A percentile compares a stretch with the other conserved stretches of the same genome.
phyloP scores from a whole-genome alignment of 306 rosid species.

The Citrullus amarus region DNA sequence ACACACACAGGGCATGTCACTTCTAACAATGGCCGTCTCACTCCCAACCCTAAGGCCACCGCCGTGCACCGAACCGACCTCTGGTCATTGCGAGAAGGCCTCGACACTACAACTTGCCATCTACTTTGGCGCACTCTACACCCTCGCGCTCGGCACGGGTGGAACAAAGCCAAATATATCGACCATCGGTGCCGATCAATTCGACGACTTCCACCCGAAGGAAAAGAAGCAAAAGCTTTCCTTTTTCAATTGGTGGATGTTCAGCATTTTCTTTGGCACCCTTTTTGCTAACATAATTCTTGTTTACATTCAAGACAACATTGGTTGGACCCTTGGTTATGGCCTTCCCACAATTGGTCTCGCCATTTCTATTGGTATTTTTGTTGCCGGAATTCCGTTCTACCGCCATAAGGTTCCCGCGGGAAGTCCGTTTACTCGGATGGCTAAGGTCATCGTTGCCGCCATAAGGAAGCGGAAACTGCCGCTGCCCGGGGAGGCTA shows the following conservation, averaged over 20 bases:
- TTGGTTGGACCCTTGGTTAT: constrained; percentile 88
- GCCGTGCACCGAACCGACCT: constrained; percentile 17
- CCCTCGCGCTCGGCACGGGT: constrained; percentile 71
- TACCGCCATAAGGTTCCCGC: constrained; percentile 58
- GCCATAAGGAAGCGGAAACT: constrained; percentile 51
- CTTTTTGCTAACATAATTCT: constrained; percentile 61
- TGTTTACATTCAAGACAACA: constrained; percentile 72
- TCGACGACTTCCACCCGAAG: constrained; percentile 62
- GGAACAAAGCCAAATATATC: constrained; percentile 94
- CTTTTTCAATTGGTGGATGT: constrained; percentile 99
- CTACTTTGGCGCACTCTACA: constrained; percentile 73
- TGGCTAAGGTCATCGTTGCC: constrained; percentile 49
- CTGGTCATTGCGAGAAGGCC: constrained; percentile 56
- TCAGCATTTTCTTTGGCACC: constrained; percentile 74
- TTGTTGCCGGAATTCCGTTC: constrained; percentile 51
- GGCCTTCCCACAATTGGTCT: constrained; percentile 82
- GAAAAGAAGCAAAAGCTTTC: constrained; percentile 73
- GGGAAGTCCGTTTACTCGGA: constrained; percentile 39
- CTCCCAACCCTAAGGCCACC: constrained; percentile 54
- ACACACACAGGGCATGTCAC: constrained; percentile 54
- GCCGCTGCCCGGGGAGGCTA: constrained; percentile 39
- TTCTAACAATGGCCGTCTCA: constrained; percentile 60
- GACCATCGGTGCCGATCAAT: constrained; percentile 88
- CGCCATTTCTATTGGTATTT: constrained; percentile 40
- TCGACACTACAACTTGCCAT: constrained; percentile 54